phyloP scores from a whole-genome alignment of 2,329 filamentous ascomycete genomes.

The Colletotrichum limetticola region DNA sequence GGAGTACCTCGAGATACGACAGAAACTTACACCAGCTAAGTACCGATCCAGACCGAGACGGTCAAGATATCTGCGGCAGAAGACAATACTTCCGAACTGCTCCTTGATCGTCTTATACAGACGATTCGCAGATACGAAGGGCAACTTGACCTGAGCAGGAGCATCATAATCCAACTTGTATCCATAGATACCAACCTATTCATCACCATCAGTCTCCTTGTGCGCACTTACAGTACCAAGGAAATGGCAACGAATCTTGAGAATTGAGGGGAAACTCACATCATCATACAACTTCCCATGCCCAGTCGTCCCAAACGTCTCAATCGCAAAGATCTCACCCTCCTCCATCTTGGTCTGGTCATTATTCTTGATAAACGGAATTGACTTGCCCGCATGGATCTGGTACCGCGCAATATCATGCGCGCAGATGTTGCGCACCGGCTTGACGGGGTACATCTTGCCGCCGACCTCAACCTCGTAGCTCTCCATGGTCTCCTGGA shows the following conservation, averaged over 20 bases:
- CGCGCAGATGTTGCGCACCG: conserved; percentile 87
- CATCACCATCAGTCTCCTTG: too few relatives aligned
- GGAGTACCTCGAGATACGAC: rapidly evolving
- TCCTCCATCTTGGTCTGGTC: conserved; percentile 98
- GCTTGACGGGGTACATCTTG: conserved; percentile 81
- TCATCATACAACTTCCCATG: conserved; percentile 90
- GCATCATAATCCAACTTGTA: conserved; percentile 57
- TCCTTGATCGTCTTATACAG: conserved; percentile 68
- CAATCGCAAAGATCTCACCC: conserved; percentile 93
- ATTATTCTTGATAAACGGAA: conserved; percentile 90
- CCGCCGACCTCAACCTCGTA: conserved; percentile 89
- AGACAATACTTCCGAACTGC: conserved; percentile 71
- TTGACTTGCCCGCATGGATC: conserved; percentile 93
- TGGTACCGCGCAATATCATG: conserved; percentile 91
- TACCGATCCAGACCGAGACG: conserved; percentile 71
- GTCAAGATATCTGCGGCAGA: conserved; percentile 71
- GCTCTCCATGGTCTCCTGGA: conserved; percentile 94
- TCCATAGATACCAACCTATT: conserved; percentile 60
- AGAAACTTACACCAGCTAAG: conserved; percentile 61
- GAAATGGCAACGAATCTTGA: too few relatives aligned
- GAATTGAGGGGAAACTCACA: too few relatives aligned
- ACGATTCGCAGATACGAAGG: conserved; percentile 64
- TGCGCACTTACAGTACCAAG: too few relatives aligned
- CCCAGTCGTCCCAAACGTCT: conserved; percentile 94
- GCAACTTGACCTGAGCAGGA: conserved; percentile 46